phyloP scores from a whole-genome alignment of 139 green algal species.

The Chlorella sp. region DNA sequence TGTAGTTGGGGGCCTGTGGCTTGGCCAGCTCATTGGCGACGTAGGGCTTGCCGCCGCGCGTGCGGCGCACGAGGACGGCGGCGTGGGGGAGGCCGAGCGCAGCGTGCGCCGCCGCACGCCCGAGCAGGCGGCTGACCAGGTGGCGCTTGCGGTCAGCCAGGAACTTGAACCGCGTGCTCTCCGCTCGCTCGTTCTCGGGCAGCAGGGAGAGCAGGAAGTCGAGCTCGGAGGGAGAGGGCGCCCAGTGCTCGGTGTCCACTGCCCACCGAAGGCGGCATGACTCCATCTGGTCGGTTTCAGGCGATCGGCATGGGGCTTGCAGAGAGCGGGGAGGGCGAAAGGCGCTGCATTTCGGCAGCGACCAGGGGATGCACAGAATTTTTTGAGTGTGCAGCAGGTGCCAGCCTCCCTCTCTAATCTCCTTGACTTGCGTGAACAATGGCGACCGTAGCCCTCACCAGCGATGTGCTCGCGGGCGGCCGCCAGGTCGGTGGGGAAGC shows the following conservation, averaged over 20 bases:
- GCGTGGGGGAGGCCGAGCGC: slow-evolving; percentile 43
- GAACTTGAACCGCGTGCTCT: slow-evolving; percentile 18
- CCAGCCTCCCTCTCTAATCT: too few species aligned
- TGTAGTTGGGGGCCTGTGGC: slow-evolving; percentile 71
- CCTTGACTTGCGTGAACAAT: too few species aligned
- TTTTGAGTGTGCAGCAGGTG: too few species aligned
- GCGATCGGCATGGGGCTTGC: too few species aligned
- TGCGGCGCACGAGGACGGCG: slow-evolving; percentile 47
- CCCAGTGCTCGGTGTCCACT: slow-evolving; percentile 42
- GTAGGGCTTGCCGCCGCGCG: slow-evolving; percentile 74
- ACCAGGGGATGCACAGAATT: too few species aligned
- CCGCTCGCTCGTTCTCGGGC: slow-evolving; percentile 17
- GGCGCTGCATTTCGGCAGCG: too few species aligned
- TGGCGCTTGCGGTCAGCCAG: slow-evolving; percentile 54
- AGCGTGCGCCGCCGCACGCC: slow-evolving; percentile 18
- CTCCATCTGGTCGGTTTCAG: too few species aligned
- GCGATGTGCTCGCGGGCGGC: too few species aligned
- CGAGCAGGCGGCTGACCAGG: slow-evolving; percentile 59
- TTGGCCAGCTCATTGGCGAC: slow-evolving; percentile 9
- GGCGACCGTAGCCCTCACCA: too few species aligned
- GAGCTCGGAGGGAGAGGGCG: slow-evolving; percentile 29
- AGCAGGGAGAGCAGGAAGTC: slow-evolving; percentile 41
- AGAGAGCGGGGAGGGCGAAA: too few species aligned
- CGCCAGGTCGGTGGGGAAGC: too few species aligned
- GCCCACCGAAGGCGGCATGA: slow-evolving; percentile 53